phyloP scores from a whole-genome alignment of 139 green algal species.

The Coelastrella sp. region DNA sequence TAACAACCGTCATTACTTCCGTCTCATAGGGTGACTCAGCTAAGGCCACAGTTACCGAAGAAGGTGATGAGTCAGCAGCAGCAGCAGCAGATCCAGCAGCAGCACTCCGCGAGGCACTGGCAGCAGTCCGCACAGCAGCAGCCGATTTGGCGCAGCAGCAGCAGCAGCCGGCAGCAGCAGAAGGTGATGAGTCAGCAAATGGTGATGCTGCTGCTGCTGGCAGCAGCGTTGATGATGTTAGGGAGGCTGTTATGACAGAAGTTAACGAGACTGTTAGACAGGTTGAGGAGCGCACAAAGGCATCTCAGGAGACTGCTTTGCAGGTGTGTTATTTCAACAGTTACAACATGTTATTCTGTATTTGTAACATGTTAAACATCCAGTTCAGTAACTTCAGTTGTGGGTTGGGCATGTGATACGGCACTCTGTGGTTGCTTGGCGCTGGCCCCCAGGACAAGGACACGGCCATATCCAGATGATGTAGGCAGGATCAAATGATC shows the following conservation, averaged over 20 bases:
- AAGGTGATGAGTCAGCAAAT: background rate
- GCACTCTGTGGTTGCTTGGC: no score
- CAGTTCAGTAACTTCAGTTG: no score
- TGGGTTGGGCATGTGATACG: no score
- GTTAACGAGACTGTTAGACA: slow-evolving; percentile 1
- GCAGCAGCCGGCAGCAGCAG: slow-evolving; percentile 4
- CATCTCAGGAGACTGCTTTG: slow-evolving; percentile 30
- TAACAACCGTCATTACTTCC: background rate
- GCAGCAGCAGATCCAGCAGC: slow-evolving; percentile 27
- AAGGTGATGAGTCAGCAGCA: background rate
- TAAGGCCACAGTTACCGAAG: background rate
- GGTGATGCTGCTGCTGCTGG: slow-evolving; percentile 34
- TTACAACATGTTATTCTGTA: background rate
- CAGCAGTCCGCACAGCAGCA: slow-evolving; percentile 1
- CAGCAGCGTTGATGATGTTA: background rate
- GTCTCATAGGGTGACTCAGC: background rate
- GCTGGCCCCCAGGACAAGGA: no score
- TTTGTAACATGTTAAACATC: no score
- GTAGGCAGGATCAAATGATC: no score
- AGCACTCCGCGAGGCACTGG: background rate
- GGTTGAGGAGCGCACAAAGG: slow-evolving; percentile 3
- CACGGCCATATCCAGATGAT: no score
- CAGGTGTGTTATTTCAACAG: background rate
- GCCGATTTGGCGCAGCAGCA: background rate
- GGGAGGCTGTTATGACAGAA: background rate